Evolutionary conservation across 352 stramenopile species (phyloP), one percentile per base, ranked within the genome.

Genomic region (Globisporangium nagaii): DNA sequence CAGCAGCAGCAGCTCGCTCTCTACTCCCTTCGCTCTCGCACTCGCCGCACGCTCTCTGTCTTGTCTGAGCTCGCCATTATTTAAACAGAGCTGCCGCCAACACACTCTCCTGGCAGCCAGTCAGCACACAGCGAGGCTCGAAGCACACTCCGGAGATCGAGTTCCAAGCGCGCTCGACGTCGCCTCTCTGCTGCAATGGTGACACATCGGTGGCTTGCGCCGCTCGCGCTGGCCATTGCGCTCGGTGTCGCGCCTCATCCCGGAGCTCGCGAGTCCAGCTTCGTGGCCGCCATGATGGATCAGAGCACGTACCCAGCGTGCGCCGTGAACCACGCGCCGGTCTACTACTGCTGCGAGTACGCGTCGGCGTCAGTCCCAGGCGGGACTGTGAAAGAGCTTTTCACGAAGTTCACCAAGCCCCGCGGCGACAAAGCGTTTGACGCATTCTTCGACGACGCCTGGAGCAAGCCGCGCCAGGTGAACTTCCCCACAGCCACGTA

Each of bases 311-410:
- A 53, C 50, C 49, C 65, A 5, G 65, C 65, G 3, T 73, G 65
- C 20, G 47, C 65, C 11, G 47, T 63, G 22, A 60, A 64, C 39
- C 66, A 73, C 52, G 40, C 51, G 8, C 66, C 66, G 2, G 30
- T 54, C 12, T 60, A 63, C 36, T 71, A 59, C 47, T 73, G 66
- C 66, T 73, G 66, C 34, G 49, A 62, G 43, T 70, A 68, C 32
- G 25, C 53, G 4, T 46, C 15, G 27, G 8, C 10, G 15, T 53
- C 19, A 19, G 22, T 19, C 2, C 12, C 28, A 10, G n/a, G 4
- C 4, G 36, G 34, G 13, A 34, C 17, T 1, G 30, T 53, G 25
- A 68, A 68, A 49, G 47, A 70, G 45, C 25, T 73, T 20, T 73
- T 65, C 62, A 73, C 66, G n/a, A 46, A 46, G 40, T 68, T 68